Evolutionary conservation across 2,329 filamentous ascomycete genomes (phyloP), one percentile per base, ranked within the genome.

Genomic region (Apiospora phragmitis): DNA sequence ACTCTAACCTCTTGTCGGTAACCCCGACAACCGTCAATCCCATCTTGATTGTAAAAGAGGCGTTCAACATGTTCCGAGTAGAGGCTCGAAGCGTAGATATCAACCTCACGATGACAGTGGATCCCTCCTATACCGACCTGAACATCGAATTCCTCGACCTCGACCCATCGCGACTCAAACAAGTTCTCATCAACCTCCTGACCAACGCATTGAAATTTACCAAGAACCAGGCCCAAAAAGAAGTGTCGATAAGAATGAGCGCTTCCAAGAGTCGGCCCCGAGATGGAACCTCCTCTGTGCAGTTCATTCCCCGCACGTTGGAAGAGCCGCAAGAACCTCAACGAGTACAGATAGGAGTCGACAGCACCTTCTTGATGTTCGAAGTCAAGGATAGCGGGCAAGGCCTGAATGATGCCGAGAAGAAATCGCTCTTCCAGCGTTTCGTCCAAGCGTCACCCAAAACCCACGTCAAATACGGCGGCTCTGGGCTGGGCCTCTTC

Each of bases 41-140:
- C 0, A 82, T 92, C 43, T 85, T 87, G 43, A 88, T 93, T 7
- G 89, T 92, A 1, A 88, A 90, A 72, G 84, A 89, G 65, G 90
- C 90, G 0, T 81, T 93, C 62, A 93, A 92, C 77, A 93, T 95
- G 90, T 94, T 94, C 74, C 91, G 94, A 79, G 86, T 91, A 3
- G 92, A 95, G 77, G 82, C 94, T 24, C 84, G 88, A 62, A 90
- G 90, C 11, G 91, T 92, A 70, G 90, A 91, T 62, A 94, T 95
- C 70, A 85, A 88, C 67, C 88, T 93, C 77, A 85, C 90, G 35
- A 92, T 94, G 75, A 83, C 85, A 0, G 86, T 94, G 32, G 89
- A 93, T 72, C 84, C 89, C 41, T 90, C 90, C 0, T 93, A 92
- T 76, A 83, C 86, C 8, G 83, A 87, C 9, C 80, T 93, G 29